Conservation (phyloP, 2,329 filamentous ascomycete species). For the Penicillium sp. region DNA sequence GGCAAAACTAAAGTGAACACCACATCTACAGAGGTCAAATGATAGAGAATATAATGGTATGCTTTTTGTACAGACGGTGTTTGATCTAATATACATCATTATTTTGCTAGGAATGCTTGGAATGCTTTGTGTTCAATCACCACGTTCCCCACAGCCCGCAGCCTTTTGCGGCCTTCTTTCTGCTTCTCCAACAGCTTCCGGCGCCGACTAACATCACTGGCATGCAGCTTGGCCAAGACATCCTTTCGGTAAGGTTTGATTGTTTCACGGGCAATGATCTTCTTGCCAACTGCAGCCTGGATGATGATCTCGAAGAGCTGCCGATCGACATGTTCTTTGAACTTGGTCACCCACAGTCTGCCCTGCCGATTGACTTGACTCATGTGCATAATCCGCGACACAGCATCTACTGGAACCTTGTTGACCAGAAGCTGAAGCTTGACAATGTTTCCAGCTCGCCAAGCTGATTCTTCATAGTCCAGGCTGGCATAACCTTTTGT, state of each 20-base stretch:
- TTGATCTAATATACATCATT: conserved; percentile 19
- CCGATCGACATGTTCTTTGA: conserved; percentile 92
- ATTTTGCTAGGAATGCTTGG: conserved; percentile 88
- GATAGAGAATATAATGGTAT: neutral
- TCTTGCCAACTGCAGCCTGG: conserved; percentile 78
- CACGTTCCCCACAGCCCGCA: conserved; percentile 76
- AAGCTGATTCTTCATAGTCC: conserved; percentile 95
- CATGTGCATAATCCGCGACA: conserved; percentile 81
- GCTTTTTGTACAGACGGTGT: conserved; percentile 7
- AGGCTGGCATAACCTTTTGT: conserved; percentile 95
- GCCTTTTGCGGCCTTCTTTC: conserved; percentile 87
- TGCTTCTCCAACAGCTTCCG: conserved; percentile 92
- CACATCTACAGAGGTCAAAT: neutral
- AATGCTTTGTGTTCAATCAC: conserved; percentile 96
- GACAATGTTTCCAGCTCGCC: conserved; percentile 72
- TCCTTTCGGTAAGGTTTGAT: conserved; percentile 97
- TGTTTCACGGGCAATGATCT: conserved; percentile 85
- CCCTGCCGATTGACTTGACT: conserved; percentile 80
- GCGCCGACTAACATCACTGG: conserved; percentile 76
- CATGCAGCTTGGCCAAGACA: conserved; percentile 87
- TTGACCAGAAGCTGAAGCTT: conserved; percentile 95
- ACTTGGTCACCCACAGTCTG: conserved; percentile 85
- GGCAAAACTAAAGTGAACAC: no score
- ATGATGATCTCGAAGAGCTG: conserved; percentile 98
- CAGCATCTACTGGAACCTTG: conserved; percentile 87